These are phyloP conservation scores for Cyclotella atomus DNA, from an alignment of 108 stramenopile species.

Conservation along the genomic window DNA sequence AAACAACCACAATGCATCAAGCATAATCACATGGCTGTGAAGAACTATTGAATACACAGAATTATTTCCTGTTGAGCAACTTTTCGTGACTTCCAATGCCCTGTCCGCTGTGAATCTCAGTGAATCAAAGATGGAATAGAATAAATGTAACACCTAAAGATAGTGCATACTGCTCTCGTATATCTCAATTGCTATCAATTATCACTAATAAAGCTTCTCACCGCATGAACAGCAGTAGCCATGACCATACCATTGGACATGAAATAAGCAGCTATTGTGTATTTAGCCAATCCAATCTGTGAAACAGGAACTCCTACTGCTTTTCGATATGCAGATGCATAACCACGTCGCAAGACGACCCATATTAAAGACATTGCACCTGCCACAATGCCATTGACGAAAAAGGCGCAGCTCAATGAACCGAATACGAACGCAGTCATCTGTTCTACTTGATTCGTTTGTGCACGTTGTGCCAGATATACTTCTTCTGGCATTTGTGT, in stretches of 20 bases:
- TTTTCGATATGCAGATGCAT: constrained; percentile 23
- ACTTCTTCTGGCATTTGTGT: constrained; percentile 37
- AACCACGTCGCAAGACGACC: constrained; percentile 35
- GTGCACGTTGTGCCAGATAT: constrained; percentile 34
- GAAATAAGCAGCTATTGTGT: constrained; percentile 46
- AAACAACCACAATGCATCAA: no score
- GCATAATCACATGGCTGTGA: no score
- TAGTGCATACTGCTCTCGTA: no score
- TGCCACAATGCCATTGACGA: constrained; percentile 45
- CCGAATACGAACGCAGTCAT: constrained; percentile 36
- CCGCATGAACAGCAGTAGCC: constrained; percentile 31
- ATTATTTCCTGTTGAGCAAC: no score
- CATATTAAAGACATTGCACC: constrained; percentile 29
- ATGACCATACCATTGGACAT: constrained; percentile 27
- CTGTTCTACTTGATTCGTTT: constrained; percentile 55
- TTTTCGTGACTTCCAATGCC: no score
- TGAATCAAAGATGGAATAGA: no score
- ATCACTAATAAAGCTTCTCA: constrained; percentile 13
- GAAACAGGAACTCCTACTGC: constrained; percentile 19
- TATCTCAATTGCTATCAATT: no score
- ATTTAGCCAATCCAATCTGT: constrained; percentile 32
- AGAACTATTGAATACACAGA: no score
- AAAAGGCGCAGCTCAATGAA: constrained; percentile 20
- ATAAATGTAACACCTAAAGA: no score
- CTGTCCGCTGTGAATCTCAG: no score